These are phyloP conservation scores for Coemansia sp. DNA, from an alignment of 371 early-diverging fungal genomes.

Conservation along the genomic window DNA sequence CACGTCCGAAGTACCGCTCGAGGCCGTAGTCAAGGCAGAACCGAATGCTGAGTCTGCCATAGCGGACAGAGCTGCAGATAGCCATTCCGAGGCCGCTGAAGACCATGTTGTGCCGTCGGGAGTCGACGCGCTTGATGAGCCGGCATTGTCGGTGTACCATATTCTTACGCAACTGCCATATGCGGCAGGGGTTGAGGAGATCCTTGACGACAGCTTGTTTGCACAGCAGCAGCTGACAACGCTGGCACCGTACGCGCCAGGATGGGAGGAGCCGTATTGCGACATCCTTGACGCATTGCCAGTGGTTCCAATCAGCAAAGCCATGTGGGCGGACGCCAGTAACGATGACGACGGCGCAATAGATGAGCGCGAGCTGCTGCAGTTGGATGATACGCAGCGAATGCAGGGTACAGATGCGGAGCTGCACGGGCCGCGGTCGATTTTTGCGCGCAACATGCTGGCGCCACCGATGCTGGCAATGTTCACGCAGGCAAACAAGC, in stretches of 20 bases:
- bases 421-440: constrained; percentile 16
- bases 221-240: constrained; percentile 25
- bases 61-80: neutral
- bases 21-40: constrained; percentile 1
- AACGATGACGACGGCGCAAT: constrained; percentile 7
- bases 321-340: constrained; percentile 40
- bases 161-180: constrained; percentile 28
- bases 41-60: neutral
- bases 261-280: constrained; percentile 41
- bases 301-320: constrained; percentile 41
- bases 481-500: constrained; percentile 43
- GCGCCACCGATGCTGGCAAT: constrained; percentile 43
- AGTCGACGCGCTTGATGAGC: constrained; percentile 6
- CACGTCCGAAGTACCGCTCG: neutral
- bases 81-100: neutral
- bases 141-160: constrained; percentile 30
- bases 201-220: constrained; percentile 34
- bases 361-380: constrained; percentile 18
- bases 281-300: constrained; percentile 42
- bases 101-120: constrained; percentile 33
- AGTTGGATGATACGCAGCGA: constrained; percentile 5
- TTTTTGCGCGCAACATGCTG: constrained; percentile 41
- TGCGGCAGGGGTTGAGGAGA: constrained; percentile 22
- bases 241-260: constrained; percentile 27
- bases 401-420: constrained; percentile 20